phyloP scores from a whole-genome alignment of 495 filamentous ascomycete species.

The Annulohypoxylon maeteangense region DNA sequence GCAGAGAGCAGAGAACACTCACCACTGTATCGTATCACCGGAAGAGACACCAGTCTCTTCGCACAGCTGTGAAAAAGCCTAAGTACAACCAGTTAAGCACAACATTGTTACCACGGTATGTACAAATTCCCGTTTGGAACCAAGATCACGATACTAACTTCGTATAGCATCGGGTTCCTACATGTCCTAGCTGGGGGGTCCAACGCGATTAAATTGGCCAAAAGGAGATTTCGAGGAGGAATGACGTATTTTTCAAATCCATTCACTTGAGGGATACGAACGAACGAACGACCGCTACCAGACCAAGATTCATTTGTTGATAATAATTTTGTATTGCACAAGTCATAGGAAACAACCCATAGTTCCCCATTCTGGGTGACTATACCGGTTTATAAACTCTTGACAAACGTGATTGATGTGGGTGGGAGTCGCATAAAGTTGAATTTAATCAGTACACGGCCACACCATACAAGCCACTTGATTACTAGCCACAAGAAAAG shows the following conservation, averaged over 20 bases:
- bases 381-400: not conserved
- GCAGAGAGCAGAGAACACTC: not conserved
- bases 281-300: not conserved
- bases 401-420: not conserved
- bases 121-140: not conserved
- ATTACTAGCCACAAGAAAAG: too few relatives aligned
- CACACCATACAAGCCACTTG: not conserved
- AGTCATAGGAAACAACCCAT: not conserved
- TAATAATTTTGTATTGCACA: not conserved
- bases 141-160: not conserved
- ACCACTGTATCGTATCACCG: not conserved
- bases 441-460: too few relatives aligned
- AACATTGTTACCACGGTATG: not conserved
- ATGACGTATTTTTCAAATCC: not conserved
- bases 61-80: not conserved
- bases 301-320: not conserved
- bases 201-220: not conserved
- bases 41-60: too few relatives aligned
- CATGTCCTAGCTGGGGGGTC: not conserved
- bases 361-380: not conserved
- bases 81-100: not conserved
- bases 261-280: not conserved
- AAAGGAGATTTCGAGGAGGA: not conserved
- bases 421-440: not conserved
- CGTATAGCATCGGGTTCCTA: not conserved